These are phyloP conservation scores for Dipteronia dyeriana DNA, from an alignment of 345 rosid genomes.

Conservation along the genomic window DNA sequence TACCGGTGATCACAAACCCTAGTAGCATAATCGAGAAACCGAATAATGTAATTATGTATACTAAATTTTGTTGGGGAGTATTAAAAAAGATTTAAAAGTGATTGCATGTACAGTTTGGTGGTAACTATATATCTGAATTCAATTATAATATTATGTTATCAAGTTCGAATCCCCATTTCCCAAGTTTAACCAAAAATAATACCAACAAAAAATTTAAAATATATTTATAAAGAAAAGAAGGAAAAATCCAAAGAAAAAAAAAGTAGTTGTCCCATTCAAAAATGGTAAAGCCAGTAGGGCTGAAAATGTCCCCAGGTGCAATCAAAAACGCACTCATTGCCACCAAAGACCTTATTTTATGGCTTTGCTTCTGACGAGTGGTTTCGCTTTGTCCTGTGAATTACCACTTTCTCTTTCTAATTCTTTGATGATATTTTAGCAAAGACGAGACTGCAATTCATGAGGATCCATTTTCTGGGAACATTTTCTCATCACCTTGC, in stretches of 20 bases:
- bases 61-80: background rate
- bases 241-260: conserved; percentile 9
- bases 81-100: background rate
- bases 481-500: background rate
- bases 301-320: conserved; percentile 3
- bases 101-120: background rate
- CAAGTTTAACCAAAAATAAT: too few relatives aligned
- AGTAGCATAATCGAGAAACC: background rate
- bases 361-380: conserved; percentile 21
- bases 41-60: background rate
- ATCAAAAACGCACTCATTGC: conserved; percentile 26
- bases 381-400: conserved; percentile 20
- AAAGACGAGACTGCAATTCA: background rate
- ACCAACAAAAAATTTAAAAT: too few relatives aligned
- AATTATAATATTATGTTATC: too few relatives aligned
- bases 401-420: background rate
- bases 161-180: too few relatives aligned
- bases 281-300: conserved; percentile 14
- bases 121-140: too few relatives aligned
- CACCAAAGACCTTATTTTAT: conserved; percentile 23
- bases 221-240: background rate
- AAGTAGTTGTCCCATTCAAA: conserved; percentile 19
- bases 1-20: background rate
- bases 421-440: conserved; percentile 10
- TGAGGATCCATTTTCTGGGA: conserved; percentile 11